A percentile compares a stretch with the other conserved stretches of the same genome.
phyloP scores from a whole-genome alignment of 768 basidiomycete genomes.

The Butyriboletus loyo region DNA sequence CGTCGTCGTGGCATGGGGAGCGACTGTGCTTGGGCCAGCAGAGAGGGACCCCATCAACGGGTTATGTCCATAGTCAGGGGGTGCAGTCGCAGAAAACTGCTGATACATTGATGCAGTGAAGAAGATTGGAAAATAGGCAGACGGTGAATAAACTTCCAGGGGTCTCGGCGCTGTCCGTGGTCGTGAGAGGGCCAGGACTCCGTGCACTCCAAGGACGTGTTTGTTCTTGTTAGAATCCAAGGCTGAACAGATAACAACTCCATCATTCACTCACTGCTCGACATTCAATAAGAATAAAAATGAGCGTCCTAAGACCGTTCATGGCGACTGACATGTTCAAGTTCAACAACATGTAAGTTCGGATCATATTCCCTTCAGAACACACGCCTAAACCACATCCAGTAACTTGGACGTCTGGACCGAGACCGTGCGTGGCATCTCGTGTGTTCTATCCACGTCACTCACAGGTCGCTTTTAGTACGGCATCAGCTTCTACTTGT shows the following conservation, averaged over 20 bases:
- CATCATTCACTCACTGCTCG: too few relatives aligned
- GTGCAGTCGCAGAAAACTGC: conserved; percentile 32
- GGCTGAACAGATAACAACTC: neutral
- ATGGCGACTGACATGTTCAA: conserved; percentile 86
- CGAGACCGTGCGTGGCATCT: conserved; percentile 69
- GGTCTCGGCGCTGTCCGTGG: conserved; percentile 20
- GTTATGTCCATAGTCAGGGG: conserved; percentile 34
- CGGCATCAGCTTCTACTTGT: conserved; percentile 83
- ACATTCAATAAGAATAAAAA: conserved; percentile 32
- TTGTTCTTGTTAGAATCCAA: conserved; percentile 31
- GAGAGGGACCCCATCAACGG: conserved; percentile 31
- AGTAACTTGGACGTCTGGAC: conserved; percentile 97
- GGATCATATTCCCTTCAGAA: neutral
- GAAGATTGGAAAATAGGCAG: conserved; percentile 23
- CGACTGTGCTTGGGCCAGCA: conserved; percentile 33
- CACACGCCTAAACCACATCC: conserved; percentile 11
- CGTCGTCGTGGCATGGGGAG: conserved; percentile 30
- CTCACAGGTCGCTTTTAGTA: conserved; percentile 48
- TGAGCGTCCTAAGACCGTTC: conserved; percentile 88
- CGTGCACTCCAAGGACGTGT: conserved; percentile 26
- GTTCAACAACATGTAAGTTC: conserved; percentile 83
- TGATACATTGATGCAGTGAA: conserved; percentile 32
- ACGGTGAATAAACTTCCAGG: conserved; percentile 27
- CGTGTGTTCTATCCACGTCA: neutral
- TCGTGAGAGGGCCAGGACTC: conserved; percentile 14